Conservation (phyloP, 2,329 filamentous ascomycete species). For the Diaporthe sp. region DNA sequence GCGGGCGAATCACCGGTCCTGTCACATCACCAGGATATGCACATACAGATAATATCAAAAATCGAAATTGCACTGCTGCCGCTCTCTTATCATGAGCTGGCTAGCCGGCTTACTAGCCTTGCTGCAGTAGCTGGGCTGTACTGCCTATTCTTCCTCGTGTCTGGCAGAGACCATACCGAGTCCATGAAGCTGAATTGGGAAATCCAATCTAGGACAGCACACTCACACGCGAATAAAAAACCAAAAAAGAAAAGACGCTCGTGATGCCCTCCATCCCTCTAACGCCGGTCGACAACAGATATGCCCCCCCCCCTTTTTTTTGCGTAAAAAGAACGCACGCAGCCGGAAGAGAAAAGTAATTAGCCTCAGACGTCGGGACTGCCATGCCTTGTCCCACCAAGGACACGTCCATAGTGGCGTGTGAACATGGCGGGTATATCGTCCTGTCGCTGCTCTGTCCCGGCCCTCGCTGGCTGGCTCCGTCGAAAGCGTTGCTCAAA, state of each 20-base stretch:
- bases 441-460: not conserved
- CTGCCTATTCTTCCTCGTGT: constrained; percentile 13
- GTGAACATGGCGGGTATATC: not conserved
- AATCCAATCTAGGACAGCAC: constrained; percentile 1
- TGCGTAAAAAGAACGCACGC: constrained; percentile 1
- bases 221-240: not conserved
- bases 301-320: constrained; percentile 18
- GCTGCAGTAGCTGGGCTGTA: constrained; percentile 2
- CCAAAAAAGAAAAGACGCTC: constrained; percentile 24
- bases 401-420: not conserved
- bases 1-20: not conserved
- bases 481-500: constrained; percentile 12
- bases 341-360: constrained; percentile 16
- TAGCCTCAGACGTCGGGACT: constrained; percentile 6
- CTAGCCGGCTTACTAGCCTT: constrained; percentile 3
- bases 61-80: constrained; percentile 29
- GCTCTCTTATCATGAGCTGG: constrained; percentile 29
- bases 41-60: constrained; percentile 23
- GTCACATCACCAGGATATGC: constrained; percentile 29
- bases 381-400: not conserved
- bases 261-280: constrained; percentile 15
- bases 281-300: constrained; percentile 30
- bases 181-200: constrained; percentile 5
- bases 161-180: constrained; percentile 15
- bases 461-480: not conserved